Conservation (phyloP, 2,329 filamentous ascomycete genomes). For the Cordyceps militaris region DNA sequence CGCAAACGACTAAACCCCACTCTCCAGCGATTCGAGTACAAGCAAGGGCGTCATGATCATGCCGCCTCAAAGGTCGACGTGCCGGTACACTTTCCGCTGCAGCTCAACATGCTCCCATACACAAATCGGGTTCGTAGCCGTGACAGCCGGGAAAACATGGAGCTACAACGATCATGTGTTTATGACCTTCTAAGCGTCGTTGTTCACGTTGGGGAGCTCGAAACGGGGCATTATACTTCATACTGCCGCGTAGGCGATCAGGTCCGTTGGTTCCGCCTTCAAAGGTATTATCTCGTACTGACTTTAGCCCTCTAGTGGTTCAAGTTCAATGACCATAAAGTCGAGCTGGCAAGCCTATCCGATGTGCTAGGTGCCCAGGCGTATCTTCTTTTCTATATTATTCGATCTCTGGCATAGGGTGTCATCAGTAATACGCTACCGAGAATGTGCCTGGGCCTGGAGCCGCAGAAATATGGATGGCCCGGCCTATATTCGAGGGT, state of each 20-base stretch:
- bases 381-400: slow-evolving; percentile 84
- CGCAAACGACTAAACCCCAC: not conserved
- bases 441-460: not conserved
- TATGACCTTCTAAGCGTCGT: slow-evolving; percentile 88
- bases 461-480: not conserved
- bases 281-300: slow-evolving; percentile 4
- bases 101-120: slow-evolving; percentile 86
- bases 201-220: slow-evolving; percentile 87
- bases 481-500: not conserved
- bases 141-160: slow-evolving; percentile 46
- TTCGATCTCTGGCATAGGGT: slow-evolving; percentile 48
- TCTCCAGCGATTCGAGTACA: slow-evolving; percentile 63
- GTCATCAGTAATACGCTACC: not conserved
- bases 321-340: slow-evolving; percentile 90
- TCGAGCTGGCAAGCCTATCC: slow-evolving; percentile 73
- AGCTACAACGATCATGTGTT: slow-evolving; percentile 58
- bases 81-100: slow-evolving; percentile 75
- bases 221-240: slow-evolving; percentile 87
- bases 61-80: slow-evolving; percentile 83
- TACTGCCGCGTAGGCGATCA: slow-evolving; percentile 77
- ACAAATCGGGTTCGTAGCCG: slow-evolving; percentile 57
- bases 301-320: slow-evolving; percentile 61
- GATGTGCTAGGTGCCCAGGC: slow-evolving; percentile 82
- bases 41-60: slow-evolving; percentile 54
- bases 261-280: slow-evolving; percentile 22